Evolutionary conservation across 257 asterid genomes (phyloP), one percentile per base, ranked within the genome.

Genomic region (Solanum phureja): DNA sequence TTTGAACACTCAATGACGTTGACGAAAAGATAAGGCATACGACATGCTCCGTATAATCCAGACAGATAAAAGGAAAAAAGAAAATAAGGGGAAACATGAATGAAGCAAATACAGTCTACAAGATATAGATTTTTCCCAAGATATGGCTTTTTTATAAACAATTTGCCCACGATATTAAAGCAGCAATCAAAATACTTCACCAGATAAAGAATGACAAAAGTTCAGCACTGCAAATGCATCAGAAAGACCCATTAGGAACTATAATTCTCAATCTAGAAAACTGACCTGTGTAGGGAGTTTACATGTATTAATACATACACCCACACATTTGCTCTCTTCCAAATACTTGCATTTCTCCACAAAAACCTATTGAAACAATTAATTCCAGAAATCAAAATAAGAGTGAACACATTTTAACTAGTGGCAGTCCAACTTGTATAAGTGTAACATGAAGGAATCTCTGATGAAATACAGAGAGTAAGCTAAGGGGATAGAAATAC

Each of bases 281-380:
- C 92, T 21, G 84, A 94, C 99, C 98, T 95, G 98, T 34, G 99
- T 96, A 27, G 99, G 99, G 77, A 95, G 98, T 91, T 96, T 95
- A 86, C 99, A 96, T 33, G 99, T 96, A 88, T 95, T 95, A 76
- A 94, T 90, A 83, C 99, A 95, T 60, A 94, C 93, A 81, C 99
- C 98, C 40, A 93, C 96, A 71, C 99, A 96, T 91, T 95, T 96
- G 95, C 99, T 96, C 91, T 94, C 97, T 90, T 95, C 98, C 91
- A 96, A 93, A 89, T 96, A 96, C 92, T 95, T 96, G 94, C 99
- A 96, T 89, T 92, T 95, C 90, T 96, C 99, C 31, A 96, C 98
- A 38, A 90, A 93, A 29, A 96, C 98, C 98, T 96, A 85, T 90
- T 89, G 3, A 7, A 85, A 42, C 37, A 27, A 11, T 13, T 19